Evolutionary conservation across 345 rosid species (phyloP).

Genomic region (Cardamine occulta): DNA sequence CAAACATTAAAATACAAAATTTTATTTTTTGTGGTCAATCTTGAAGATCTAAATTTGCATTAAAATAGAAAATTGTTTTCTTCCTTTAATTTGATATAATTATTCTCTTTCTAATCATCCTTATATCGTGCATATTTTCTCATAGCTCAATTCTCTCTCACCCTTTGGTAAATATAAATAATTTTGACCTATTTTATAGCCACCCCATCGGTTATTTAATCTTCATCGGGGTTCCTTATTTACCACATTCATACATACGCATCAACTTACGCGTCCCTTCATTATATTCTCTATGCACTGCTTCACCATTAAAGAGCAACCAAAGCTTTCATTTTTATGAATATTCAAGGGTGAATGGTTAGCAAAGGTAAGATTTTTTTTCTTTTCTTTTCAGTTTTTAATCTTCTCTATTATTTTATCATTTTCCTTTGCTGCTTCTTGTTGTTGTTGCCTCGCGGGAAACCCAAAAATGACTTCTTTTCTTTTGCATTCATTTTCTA

Average conservation of each 20-base stretch:
- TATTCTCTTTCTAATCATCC: conserved; percentile 17
- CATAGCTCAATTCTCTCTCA: conserved; percentile 47
- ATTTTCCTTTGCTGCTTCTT: conserved; percentile 1
- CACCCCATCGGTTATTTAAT: conserved; percentile 39
- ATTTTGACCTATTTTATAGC: conserved; percentile 41
- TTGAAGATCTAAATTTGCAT: conserved; percentile 29
- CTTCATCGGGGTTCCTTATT: conserved; percentile 49
- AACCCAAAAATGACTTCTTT: conserved; percentile 20
- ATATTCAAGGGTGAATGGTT: conserved; percentile 49
- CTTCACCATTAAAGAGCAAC: conserved; percentile 47
- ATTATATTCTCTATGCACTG: conserved; percentile 38
- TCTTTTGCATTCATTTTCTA: not conserved
- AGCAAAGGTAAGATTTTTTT: conserved; percentile 49
- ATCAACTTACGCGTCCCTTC: conserved; percentile 33
- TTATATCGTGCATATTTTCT: conserved; percentile 44
- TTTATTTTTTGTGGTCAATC: conserved; percentile 36
- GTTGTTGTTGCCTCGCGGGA: conserved; percentile 25
- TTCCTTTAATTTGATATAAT: conserved; percentile 20
- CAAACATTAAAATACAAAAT: not conserved
- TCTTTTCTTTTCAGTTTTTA: conserved; percentile 19
- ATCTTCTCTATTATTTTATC: conserved; percentile 14
- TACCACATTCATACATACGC: conserved; percentile 32
- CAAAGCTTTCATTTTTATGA: conserved; percentile 49
- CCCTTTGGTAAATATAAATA: conserved; percentile 45
- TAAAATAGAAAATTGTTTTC: conserved; percentile 41